A percentile compares a stretch with the other conserved stretches of the same genome.
These are phyloP conservation scores for Barnettozyma populi DNA, from an alignment of 805 yeast species.

Conservation along the genomic window DNA sequence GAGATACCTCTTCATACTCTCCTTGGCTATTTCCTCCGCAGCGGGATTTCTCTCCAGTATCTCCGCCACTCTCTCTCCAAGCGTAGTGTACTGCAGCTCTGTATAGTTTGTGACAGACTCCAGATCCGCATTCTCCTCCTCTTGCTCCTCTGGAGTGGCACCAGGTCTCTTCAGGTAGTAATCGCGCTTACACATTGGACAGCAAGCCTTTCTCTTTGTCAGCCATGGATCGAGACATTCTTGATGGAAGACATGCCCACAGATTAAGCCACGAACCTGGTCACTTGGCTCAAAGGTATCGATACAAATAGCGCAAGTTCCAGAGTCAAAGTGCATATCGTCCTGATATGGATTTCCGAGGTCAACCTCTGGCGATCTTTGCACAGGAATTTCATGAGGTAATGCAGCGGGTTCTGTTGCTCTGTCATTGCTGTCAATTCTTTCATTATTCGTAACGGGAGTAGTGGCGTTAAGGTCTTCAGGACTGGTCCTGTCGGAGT, in stretches of 20 bases:
- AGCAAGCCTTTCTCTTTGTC: slow-evolving; percentile 65
- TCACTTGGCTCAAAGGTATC: slow-evolving; percentile 60
- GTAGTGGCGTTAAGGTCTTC: not conserved
- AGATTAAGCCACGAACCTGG: slow-evolving; percentile 63
- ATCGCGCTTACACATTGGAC: slow-evolving; percentile 79
- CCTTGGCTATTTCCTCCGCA: slow-evolving; percentile 41
- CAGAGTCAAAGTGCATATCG: slow-evolving; percentile 51
- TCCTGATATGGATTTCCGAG: slow-evolving; percentile 18
- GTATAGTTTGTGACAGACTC: slow-evolving; percentile 22
- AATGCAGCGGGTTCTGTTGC: not conserved
- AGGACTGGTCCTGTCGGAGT: slow-evolving; percentile 5
- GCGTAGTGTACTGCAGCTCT: slow-evolving; percentile 34
- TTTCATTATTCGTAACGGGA: not conserved
- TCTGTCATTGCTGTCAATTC: not conserved
- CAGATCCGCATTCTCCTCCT: slow-evolving; percentile 25
- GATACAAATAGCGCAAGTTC: slow-evolving; percentile 74
- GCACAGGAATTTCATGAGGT: not conserved
- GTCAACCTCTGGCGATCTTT: slow-evolving; percentile 12
- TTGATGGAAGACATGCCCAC: slow-evolving; percentile 81
- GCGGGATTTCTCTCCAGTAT: slow-evolving; percentile 36
- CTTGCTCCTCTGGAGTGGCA: slow-evolving; percentile 14
- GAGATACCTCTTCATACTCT: slow-evolving; percentile 31
- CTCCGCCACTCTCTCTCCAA: slow-evolving; percentile 37
- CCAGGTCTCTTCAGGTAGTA: slow-evolving; percentile 34
- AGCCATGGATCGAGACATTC: slow-evolving; percentile 83